A percentile compares a stretch with the other conserved stretches of the same genome.
Evolutionary conservation across 2,329 filamentous ascomycete species (phyloP).

Genomic region (Paecilomyces fulvus): DNA sequence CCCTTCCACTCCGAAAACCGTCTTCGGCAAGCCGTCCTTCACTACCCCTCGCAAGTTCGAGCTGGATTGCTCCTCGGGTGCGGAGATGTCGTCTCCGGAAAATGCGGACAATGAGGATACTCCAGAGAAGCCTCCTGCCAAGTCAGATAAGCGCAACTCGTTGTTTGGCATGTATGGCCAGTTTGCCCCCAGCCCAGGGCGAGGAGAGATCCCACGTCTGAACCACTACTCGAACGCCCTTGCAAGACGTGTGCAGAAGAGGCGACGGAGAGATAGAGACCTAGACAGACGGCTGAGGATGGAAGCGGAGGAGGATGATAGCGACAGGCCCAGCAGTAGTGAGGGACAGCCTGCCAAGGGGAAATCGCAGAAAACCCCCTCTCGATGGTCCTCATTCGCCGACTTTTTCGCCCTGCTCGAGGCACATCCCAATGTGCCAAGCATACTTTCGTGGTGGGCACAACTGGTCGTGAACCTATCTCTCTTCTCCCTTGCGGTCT

Average conservation of each 20-base stretch:
- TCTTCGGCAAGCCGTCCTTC: conserved; percentile 36
- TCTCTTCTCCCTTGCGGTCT: conserved; percentile 44
- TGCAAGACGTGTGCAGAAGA: conserved; percentile 40
- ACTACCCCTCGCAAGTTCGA: conserved; percentile 43
- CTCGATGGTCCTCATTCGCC: conserved; percentile 30
- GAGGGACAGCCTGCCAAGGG: conserved; percentile 20
- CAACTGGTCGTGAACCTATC: conserved; percentile 49
- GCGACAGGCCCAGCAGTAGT: conserved; percentile 30
- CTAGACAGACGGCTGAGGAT: conserved; percentile 34
- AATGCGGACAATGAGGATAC: conserved; percentile 42
- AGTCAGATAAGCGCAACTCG: conserved; percentile 29
- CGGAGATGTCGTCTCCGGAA: conserved; percentile 39
- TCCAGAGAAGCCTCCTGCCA: conserved; percentile 28
- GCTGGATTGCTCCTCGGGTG: conserved; percentile 40
- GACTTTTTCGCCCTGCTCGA: conserved; percentile 55
- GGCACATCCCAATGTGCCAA: conserved; percentile 56
- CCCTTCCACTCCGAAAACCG: conserved; percentile 21
- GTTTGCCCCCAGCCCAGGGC: conserved; percentile 47
- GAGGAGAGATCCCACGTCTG: conserved; percentile 54
- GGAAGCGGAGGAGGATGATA: conserved; percentile 36
- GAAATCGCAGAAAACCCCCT: conserved; percentile 15
- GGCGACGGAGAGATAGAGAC: conserved; percentile 40
- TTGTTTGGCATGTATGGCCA: conserved; percentile 35
- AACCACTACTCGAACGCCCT: conserved; percentile 40
- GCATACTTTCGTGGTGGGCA: conserved; percentile 58